These are phyloP conservation scores for Backusella circina DNA, from an alignment of 192 early-diverging fungal species.

Conservation along the genomic window DNA sequence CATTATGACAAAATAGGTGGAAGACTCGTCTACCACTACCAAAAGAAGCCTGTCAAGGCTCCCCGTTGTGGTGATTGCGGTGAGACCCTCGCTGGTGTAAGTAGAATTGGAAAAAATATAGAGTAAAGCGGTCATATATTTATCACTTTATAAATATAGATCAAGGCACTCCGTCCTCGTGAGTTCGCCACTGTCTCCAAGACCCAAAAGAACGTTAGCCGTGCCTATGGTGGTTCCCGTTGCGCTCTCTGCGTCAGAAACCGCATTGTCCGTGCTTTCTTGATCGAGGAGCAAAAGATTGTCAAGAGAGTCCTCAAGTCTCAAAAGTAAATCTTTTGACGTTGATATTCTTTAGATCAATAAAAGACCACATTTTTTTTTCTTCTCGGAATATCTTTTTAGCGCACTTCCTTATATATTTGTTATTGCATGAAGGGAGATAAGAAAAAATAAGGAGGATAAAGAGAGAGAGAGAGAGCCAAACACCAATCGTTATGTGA, in stretches of 20 bases:
- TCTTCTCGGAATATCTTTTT: not conserved
- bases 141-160: too few relatives aligned
- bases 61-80: conserved; percentile 98
- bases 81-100: conserved; percentile 81
- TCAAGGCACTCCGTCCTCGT: conserved; percentile 79
- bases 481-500: not conserved
- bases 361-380: not conserved
- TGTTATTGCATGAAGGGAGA: not conserved
- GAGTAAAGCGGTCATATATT: too few relatives aligned
- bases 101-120: conserved; percentile 22
- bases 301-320: conserved; percentile 98
- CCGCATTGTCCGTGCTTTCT: conserved; percentile 97
- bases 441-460: not conserved
- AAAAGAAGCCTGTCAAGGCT: conserved; percentile 87
- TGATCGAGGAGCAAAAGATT: conserved; percentile 99
- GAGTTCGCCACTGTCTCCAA: conserved; percentile 89
- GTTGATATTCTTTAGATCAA: not conserved
- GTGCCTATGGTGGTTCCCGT: conserved; percentile 97
- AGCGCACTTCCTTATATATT: not conserved
- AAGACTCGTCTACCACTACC: conserved; percentile 88
- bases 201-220: conserved; percentile 88
- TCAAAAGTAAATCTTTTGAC: conserved; percentile 20
- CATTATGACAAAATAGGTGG: conserved; percentile 54
- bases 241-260: conserved; percentile 76
- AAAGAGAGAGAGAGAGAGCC: not conserved